These are phyloP conservation scores for Tetrapisispora iriomotensis DNA, from an alignment of 805 yeast species.

Conservation along the genomic window DNA sequence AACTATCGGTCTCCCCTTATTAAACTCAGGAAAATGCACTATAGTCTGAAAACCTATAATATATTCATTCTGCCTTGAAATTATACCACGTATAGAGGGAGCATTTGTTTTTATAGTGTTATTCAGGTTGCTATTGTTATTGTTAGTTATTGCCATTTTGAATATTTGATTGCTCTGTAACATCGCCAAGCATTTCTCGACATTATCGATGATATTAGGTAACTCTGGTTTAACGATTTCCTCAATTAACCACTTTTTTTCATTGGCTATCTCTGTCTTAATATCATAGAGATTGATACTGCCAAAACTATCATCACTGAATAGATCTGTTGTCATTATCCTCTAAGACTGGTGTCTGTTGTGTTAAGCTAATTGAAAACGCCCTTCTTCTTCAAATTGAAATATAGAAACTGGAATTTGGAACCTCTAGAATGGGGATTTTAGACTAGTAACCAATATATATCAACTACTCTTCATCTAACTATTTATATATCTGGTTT, in stretches of 20 bases:
- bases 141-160: constrained; percentile 42
- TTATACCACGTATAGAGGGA: constrained; percentile 43
- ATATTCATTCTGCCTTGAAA: constrained; percentile 46
- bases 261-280: constrained; percentile 7
- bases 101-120: background rate
- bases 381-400: no score
- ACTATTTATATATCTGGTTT: no score
- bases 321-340: constrained; percentile 29
- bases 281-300: constrained; percentile 7
- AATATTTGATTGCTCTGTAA: constrained; percentile 34
- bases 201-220: constrained; percentile 37
- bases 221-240: constrained; percentile 40
- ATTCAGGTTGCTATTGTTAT: constrained; percentile 1
- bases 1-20: constrained; percentile 35
- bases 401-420: no score
- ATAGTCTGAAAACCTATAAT: constrained; percentile 39
- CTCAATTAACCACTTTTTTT: constrained; percentile 39
- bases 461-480: no score
- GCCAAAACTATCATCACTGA: constrained; percentile 23
- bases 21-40: constrained; percentile 30
- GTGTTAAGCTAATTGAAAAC: no score
- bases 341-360: no score
- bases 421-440: no score
- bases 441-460: no score
- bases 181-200: constrained; percentile 33